Percentiles rank a stretch among this genome's conserved stretches.
phyloP scores from a whole-genome alignment of 257 asterid species.

The Solanum bukasovii region DNA sequence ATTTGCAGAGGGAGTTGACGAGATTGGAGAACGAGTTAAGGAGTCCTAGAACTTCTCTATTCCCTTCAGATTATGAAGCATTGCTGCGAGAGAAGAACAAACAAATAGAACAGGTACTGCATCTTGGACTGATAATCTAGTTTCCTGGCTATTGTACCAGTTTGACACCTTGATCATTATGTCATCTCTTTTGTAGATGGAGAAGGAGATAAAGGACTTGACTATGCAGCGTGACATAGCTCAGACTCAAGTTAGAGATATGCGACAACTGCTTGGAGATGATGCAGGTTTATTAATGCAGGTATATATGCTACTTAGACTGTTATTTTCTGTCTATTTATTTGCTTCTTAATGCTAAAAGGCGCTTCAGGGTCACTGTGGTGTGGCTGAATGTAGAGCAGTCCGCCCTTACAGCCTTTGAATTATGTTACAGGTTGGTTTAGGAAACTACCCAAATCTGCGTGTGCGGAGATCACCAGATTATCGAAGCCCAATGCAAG shows the following conservation, averaged over 20 bases:
- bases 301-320: constrained; percentile 24
- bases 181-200: constrained; percentile 39
- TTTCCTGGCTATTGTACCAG: neutral
- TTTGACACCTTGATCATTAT: neutral
- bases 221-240: constrained; percentile 76
- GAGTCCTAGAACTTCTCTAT: constrained; percentile 31
- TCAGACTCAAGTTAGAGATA: constrained; percentile 67
- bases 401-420: no score
- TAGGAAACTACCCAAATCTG: constrained; percentile 54
- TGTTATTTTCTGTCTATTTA: neutral
- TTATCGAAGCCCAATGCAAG: constrained; percentile 8
- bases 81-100: constrained; percentile 58
- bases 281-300: constrained; percentile 24
- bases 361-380: neutral
- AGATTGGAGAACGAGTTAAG: constrained; percentile 67
- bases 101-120: constrained; percentile 67
- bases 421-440: constrained; percentile 40
- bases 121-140: neutral
- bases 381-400: no score
- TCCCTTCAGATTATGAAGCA: constrained; percentile 33
- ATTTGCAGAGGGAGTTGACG: constrained; percentile 65
- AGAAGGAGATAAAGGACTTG: constrained; percentile 60
- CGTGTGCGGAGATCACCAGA: constrained; percentile 49
- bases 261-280: constrained; percentile 49
- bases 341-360: neutral